Conservation (phyloP, 306 rosid genomes). For the Inga leiocalycina region DNA sequence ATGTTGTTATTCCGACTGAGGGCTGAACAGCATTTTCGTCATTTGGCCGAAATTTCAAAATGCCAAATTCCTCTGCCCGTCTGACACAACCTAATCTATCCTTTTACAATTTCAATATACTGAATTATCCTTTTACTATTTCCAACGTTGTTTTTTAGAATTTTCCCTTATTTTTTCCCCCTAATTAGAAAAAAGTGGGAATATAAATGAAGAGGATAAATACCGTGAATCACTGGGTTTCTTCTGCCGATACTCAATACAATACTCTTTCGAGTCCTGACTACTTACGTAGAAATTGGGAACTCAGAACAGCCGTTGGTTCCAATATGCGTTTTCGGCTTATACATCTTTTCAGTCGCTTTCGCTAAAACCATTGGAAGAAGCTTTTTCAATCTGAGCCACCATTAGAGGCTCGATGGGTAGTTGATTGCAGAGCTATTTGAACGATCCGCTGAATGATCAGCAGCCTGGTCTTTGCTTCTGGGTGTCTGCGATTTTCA, state of each 20-base stretch:
- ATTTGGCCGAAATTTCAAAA: no score
- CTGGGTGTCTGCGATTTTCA: slow-evolving; percentile 21
- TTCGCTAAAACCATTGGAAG: background rate
- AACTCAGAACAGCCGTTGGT: slow-evolving; percentile 37
- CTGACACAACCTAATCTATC: no score
- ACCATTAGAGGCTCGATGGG: background rate
- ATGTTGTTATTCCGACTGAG: no score
- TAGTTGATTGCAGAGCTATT: background rate
- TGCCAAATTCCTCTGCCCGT: no score
- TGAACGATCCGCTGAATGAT: background rate
- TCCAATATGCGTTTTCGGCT: slow-evolving; percentile 22
- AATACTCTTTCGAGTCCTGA: background rate
- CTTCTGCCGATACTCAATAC: background rate
- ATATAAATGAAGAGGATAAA: background rate
- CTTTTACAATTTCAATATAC: no score
- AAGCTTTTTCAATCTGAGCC: background rate
- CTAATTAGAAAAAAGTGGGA: background rate
- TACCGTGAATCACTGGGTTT: background rate
- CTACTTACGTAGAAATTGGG: slow-evolving; percentile 4
- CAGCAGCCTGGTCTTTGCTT: background rate
- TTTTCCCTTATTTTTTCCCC: no score
- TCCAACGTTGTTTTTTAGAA: no score
- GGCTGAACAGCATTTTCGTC: no score
- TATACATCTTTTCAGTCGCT: slow-evolving; percentile 26
- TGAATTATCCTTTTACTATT: no score